Evolutionary conservation across 1,284 basidiomycete genomes (phyloP).

Genomic region (Sporisorium graminicola): DNA sequence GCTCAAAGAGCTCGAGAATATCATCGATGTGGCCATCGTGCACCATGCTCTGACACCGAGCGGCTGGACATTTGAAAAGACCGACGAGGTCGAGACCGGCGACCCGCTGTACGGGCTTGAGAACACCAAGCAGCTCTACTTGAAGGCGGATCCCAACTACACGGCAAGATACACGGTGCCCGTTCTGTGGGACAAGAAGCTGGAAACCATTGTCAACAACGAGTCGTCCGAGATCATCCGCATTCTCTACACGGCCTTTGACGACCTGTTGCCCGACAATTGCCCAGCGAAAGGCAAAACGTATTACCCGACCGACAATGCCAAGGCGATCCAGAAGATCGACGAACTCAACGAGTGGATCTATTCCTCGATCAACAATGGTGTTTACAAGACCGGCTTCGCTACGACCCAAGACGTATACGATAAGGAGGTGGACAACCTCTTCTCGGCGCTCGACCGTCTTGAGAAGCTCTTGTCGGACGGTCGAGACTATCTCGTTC

Average conservation of each 20-base stretch:
- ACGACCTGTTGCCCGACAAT: conserved; percentile 46
- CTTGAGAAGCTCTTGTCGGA: conserved; percentile 80
- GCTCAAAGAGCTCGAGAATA: conserved; percentile 89
- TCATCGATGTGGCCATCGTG: conserved; percentile 72
- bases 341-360: conserved; percentile 89
- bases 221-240: conserved; percentile 76
- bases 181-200: conserved; percentile 91
- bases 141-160: conserved; percentile 76
- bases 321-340: conserved; percentile 72
- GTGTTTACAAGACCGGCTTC: conserved; percentile 82
- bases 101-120: conserved; percentile 69
- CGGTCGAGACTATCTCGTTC: conserved; percentile 85
- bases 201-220: conserved; percentile 86
- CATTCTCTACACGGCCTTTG: conserved; percentile 78
- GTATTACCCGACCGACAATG: conserved; percentile 75
- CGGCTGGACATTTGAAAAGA: conserved; percentile 84
- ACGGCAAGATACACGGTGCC: conserved; percentile 72
- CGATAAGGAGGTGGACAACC: conserved; percentile 76
- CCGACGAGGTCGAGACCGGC: conserved; percentile 33
- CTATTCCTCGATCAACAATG: conserved; percentile 66
- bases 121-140: conserved; percentile 74
- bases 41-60: conserved; percentile 83
- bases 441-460: conserved; percentile 81
- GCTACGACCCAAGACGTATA: conserved; percentile 85
- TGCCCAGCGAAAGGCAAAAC: conserved; percentile 42